phyloP scores from a whole-genome alignment of 257 asterid genomes.

The Orobanche coerulescens region DNA sequence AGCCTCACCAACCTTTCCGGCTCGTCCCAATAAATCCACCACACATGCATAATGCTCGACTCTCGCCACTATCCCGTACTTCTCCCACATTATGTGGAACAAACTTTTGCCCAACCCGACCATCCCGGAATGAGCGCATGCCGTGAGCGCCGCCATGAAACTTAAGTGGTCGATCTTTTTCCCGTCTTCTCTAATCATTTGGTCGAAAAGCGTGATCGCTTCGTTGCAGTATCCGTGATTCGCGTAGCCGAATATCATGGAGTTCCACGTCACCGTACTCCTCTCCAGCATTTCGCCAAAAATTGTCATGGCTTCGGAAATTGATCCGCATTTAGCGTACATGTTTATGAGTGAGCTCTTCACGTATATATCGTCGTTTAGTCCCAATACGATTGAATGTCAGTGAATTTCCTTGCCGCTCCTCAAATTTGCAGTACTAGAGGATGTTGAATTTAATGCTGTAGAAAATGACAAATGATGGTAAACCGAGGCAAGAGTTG shows the following conservation, averaged over 20 bases:
- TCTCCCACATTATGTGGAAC: constrained; percentile 47
- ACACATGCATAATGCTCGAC: constrained; percentile 70
- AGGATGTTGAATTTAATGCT: too few species aligned
- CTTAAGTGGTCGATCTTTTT: constrained; percentile 51
- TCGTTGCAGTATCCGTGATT: constrained; percentile 51
- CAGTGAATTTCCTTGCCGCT: constrained; percentile 66
- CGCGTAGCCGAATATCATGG: constrained; percentile 72
- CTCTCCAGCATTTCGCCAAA: constrained; percentile 35
- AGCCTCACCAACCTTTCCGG: constrained; percentile 53
- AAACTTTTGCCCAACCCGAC: constrained; percentile 45
- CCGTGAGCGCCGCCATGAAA: constrained; percentile 61
- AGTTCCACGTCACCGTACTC: constrained; percentile 58
- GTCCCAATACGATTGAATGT: constrained; percentile 38
- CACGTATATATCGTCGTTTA: constrained; percentile 43
- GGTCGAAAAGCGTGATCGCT: constrained; percentile 46
- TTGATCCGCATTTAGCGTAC: constrained; percentile 68
- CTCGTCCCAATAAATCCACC: constrained; percentile 67
- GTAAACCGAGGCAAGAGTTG: too few species aligned
- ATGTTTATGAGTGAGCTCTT: constrained; percentile 57
- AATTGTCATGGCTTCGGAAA: constrained; percentile 37
- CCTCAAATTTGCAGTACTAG: constrained; percentile 40
- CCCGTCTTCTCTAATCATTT: constrained; percentile 40
- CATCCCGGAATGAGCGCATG: constrained; percentile 57
- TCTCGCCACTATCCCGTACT: constrained; percentile 44
- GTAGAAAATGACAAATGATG: too few species aligned